Base-by-base conservation (phyloP, 805 yeast genomes). In the Pichia membranifaciens region DNA sequence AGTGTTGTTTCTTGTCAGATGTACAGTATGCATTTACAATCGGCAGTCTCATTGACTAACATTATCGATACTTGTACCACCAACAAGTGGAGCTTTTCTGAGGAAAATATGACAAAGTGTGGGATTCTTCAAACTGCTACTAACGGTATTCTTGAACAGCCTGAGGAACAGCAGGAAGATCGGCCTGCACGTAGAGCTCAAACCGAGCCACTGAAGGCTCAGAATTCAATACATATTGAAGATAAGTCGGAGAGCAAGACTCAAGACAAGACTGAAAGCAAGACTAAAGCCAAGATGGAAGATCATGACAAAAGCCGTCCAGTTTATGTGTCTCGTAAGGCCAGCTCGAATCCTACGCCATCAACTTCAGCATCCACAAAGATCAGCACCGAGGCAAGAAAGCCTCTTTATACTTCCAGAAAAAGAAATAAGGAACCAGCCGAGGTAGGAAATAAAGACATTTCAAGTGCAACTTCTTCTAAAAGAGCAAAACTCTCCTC, bases 91-190 rank as follows among this genome's bases (percentile, higher is more conserved):
- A 45, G 45, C 4, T 55, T 54, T 41, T 48, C 52, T 2, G 45
- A 50, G 12, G 59, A 52, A 17, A 58, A 52, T 35, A 51, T 57
- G 42, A 42, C 25, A 2, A 50, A 48, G 20, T 61, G 65, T 59
- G 67, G 63, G 4, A 42, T 59, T 2, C 52, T 61, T 20, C 48
- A 46, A 23, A 54, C 63, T 2, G 34, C 44, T 4, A 51, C 58
- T 1, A 38, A 40, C 16, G 51, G 49, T n/a, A 12, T 38, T 20
- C 4, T n/a, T 3, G 39, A 41, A 15, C 15, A 17, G 7, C 9
- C n/a, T 5, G 21, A 15, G 13, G 13, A 31, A 16, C 18, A 17
- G 17, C 12, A 32, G 1, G 18, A 38, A 16, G 29, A n/a, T 23
- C 16, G 16, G 12, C n/a, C 44, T 18, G 6, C 28, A 12, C 29